Evolutionary conservation across 2,329 filamentous ascomycete genomes (phyloP).

Genomic region (Epichloe uncinata): DNA sequence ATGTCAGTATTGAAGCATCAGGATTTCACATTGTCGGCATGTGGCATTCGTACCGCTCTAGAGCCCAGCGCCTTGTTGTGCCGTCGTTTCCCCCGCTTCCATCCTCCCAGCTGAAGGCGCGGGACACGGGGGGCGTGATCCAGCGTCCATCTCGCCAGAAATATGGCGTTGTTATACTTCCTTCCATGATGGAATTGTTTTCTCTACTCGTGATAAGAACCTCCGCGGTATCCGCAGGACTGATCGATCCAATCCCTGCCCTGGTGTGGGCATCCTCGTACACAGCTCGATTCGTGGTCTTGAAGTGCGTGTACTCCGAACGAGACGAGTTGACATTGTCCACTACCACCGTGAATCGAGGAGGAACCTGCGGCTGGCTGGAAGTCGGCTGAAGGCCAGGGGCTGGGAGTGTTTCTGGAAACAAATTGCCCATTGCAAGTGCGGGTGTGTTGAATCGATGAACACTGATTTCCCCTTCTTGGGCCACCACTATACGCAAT

Average conservation of each 20-base stretch:
- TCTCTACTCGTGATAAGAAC: constrained; percentile 57
- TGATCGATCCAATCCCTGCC: constrained; percentile 41
- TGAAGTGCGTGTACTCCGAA: constrained; percentile 66
- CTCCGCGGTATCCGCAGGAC: constrained; percentile 42
- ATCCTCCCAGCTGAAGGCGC: constrained; percentile 18
- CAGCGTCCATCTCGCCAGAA: constrained; percentile 61
- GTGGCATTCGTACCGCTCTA: constrained; percentile 41
- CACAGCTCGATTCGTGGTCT: constrained; percentile 61
- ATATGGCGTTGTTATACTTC: constrained; percentile 70
- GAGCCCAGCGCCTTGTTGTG: constrained; percentile 71
- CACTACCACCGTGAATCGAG: constrained; percentile 29
- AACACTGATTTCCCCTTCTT: constrained; percentile 32
- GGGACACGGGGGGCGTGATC: constrained; percentile 63
- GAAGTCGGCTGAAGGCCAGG: constrained; percentile 18
- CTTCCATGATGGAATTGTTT: constrained; percentile 64
- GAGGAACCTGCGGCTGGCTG: constrained; percentile 14
- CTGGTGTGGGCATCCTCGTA: constrained; percentile 60
- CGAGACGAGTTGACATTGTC: constrained; percentile 27
- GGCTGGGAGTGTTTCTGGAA: constrained; percentile 40
- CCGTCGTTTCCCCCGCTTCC: constrained; percentile 70
- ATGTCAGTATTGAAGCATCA: neutral
- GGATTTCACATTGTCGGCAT: neutral
- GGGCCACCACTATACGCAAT: constrained; percentile 41
- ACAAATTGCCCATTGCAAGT: constrained; percentile 37
- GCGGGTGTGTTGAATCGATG: constrained; percentile 24